Evolutionary conservation across 225 moss, liverwort and hornwort species (phyloP), one percentile per base, ranked within the genome.

Genomic region (Anthoceros angustus): DNA sequence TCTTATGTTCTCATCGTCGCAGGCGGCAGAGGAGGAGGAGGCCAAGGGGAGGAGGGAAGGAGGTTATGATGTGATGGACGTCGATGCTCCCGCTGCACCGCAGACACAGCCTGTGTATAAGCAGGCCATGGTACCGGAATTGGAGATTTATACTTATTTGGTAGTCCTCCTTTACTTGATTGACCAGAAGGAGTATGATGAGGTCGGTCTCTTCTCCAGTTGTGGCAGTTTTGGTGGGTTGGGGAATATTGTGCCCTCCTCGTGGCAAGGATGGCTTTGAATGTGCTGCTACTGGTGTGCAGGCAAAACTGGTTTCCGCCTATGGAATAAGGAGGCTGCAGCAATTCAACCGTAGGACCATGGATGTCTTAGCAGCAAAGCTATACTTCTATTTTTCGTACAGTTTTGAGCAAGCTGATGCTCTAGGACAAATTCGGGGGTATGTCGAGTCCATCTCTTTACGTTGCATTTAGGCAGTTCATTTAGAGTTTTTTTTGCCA

Each of bases 381-480:
- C 68, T 94, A 40, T 94, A 87, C 64, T 94, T 84, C 61, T 94
- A 94, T 70, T 94, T 81, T 64, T 94, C 93, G 42, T 94, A 84
- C 71, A 94, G 90, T 72, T 90, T 87, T 65, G 93, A 94, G 77
- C 81, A 84, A 39, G 82, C 86, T 40, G 78, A 84, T 64, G 86
- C 86, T 62, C 86, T 94, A 45, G 84, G 84, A 65, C 84, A 83
- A 65, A 88, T 90, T 72, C 86, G 93, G 69, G 86, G 93, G 93
- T 94, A 80, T 73, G 83, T 12, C 42, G 24, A 11, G 6, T 64
- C 26, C 24, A 0, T 20, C 12, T 18, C 7, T 7, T 32, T 32
- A 32, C 4, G 32, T 32, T 32, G 32, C 32, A 32, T 32, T 32
- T 4, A 32, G 32, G 32, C 46, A 23, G 0, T 43, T 42, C 32